phyloP scores from a whole-genome alignment of 2,329 filamentous ascomycete genomes.

The Gnomoniopsis sp. region DNA sequence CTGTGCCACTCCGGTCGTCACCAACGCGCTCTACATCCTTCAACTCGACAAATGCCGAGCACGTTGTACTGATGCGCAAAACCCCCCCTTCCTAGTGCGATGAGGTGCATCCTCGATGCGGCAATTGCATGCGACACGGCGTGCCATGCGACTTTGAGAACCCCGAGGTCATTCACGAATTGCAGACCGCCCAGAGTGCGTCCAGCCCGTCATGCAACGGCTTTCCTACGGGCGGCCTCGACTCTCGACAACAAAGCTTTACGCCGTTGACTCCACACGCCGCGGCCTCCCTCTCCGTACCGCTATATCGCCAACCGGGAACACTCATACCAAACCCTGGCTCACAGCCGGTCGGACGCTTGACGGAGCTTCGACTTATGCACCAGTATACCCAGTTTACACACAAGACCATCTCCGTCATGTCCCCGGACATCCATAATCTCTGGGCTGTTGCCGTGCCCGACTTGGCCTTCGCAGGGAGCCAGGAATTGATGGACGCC shows the following conservation, averaged over 20 bases:
- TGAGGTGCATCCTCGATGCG: slow-evolving; percentile 61
- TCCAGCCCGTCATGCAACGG: slow-evolving; percentile 21
- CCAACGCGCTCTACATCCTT: neutral
- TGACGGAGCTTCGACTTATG: slow-evolving; percentile 60
- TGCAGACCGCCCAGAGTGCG: slow-evolving; percentile 32
- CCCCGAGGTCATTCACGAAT: slow-evolving; percentile 43
- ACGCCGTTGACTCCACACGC: slow-evolving; percentile 3
- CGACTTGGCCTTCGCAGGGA: slow-evolving; percentile 56
- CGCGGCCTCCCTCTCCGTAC: slow-evolving; percentile 28
- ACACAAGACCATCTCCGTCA: slow-evolving; percentile 55
- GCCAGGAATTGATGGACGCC: slow-evolving; percentile 58
- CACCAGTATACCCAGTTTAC: slow-evolving; percentile 63
- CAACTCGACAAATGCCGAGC: neutral
- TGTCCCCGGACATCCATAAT: slow-evolving; percentile 46
- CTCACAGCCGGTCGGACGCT: slow-evolving; percentile 38
- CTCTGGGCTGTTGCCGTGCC: slow-evolving; percentile 62
- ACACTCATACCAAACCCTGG: slow-evolving; percentile 32
- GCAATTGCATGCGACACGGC: slow-evolving; percentile 65
- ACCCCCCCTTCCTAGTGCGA: slow-evolving; percentile 54
- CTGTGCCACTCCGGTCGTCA: neutral
- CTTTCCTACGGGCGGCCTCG: slow-evolving; percentile 12
- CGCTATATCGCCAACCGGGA: slow-evolving; percentile 33
- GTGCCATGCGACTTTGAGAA: slow-evolving; percentile 64
- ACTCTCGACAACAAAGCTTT: slow-evolving; percentile 12
- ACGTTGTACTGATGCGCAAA: neutral